phyloP scores from a whole-genome alignment of 371 early-diverging fungal species.

The Syncephalastrum sp. region DNA sequence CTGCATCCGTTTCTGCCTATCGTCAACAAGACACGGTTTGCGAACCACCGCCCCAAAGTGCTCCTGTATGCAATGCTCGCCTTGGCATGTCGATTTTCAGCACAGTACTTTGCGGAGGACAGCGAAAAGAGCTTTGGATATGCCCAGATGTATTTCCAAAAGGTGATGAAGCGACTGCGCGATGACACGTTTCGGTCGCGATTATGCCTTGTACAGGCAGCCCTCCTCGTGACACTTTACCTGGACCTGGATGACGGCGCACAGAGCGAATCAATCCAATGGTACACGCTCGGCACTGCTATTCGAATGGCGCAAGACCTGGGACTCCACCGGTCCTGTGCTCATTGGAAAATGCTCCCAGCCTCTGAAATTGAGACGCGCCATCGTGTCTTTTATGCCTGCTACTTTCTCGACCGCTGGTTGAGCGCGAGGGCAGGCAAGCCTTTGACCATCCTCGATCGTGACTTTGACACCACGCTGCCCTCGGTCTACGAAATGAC shows the following conservation, averaged over 20 bases:
- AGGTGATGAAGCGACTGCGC: conserved; percentile 37
- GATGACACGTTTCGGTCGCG: conserved; percentile 26
- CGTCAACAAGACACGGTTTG: conserved; percentile 51
- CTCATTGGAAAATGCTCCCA: conserved; percentile 49
- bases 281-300: conserved; percentile 64
- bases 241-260: conserved; percentile 39
- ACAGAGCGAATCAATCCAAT: conserved; percentile 48
- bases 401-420: conserved; percentile 60
- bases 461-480: conserved; percentile 49
- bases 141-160: conserved; percentile 36
- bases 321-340: conserved; percentile 64
- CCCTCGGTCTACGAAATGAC: conserved; percentile 35
- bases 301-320: conserved; percentile 70
- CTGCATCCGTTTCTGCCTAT: conserved; percentile 60
- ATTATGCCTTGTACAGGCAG: conserved; percentile 45
- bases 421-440: conserved; percentile 50
- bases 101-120: conserved; percentile 22
- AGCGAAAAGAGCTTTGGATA: conserved; percentile 6
- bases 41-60: conserved; percentile 41
- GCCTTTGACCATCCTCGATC: conserved; percentile 50
- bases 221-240: conserved; percentile 41
- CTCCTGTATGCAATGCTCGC: conserved; percentile 53
- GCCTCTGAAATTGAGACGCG: conserved; percentile 56
- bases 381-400: conserved; percentile 64
- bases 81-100: conserved; percentile 45